Evolutionary conservation across 768 basidiomycete species (phyloP), one percentile per base, ranked within the genome.

Genomic region (Trichaptum fuscoviolaceum): DNA sequence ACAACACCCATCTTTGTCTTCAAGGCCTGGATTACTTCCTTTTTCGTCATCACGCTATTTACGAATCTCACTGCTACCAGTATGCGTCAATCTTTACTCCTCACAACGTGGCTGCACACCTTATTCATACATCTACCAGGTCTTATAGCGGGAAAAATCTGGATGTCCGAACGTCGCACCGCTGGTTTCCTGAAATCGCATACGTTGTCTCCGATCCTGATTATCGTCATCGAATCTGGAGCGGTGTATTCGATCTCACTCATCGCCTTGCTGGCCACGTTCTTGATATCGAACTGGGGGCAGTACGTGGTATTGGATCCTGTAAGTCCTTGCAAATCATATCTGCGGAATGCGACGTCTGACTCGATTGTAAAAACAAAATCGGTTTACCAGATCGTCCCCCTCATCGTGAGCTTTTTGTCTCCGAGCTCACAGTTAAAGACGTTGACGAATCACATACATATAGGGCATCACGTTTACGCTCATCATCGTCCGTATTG

Each of bases 401-500:
- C 42, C 20, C 42, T 52, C 20, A 52, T 52, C 20, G 42, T 52
- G 15, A 52, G 42, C 2, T 20, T 5, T 5, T 5, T 52, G 5
- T 20, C 15, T 52, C 20, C 42, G 3, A 15, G 7, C 35, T 52
- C 15, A 52, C 20, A 5, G 63, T 52, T 52, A 52, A 8, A 3
- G 30, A 12, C 15, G 12, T 20, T 52, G 42, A 52, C 15, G 42
- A 12, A 20, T 15, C 42, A 52, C 42, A 52, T 6, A 52, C 20
- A 36, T 36, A 36, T 7, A 72, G 74, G 79, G 75, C 62, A 73
- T 77, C 35, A 78, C 78, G 0, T 81, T 81, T 69, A 77, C 78
- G n/a, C 71, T 81, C 67, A 76, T 81, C 68, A 81, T 79, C 62
- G 76, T 80, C 59, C 78, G 78, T 27, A 74, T 80, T 57, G 80